Evolutionary conservation across 2,329 filamentous ascomycete genomes (phyloP), one percentile per base, ranked within the genome.

Genomic region (Ophiostoma sp.): DNA sequence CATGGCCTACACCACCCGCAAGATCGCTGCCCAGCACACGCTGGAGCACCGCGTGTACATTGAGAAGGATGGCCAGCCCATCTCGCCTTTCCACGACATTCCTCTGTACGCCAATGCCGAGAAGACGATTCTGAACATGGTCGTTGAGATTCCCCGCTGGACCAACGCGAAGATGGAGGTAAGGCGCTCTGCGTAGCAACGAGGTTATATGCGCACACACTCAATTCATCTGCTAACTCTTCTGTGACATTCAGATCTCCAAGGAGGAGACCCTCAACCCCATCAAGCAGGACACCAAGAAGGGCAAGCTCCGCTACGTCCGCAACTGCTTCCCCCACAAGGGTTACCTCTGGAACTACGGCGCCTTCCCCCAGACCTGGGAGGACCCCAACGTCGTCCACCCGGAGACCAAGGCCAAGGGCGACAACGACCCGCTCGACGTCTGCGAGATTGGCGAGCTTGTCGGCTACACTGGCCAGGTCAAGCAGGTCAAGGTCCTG

Each of bases 321-420:
- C 94, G 96, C 87, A 99, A 99, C 92, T 99, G 96, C 92, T 99
- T 99, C 90, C 96, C 96, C 80, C 96, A 99, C 92, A 98, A 99
- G 91, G 96, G 96, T 78, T 99, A 99, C 86, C 93, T 99, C 80
- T 99, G 96, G 96, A 99, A 99, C 91, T 99, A 99, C 87, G 96
- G 96, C 87, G 95, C 95, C 85, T 98, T 99, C 91, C 96, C 96
- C 80, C 81, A 98, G 95, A 99, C 96, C 79, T 99, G 96, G 96
- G 96, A 99, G 87, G 96, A 99, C 87, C 96, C 96, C 85, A 97
- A 97, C 83, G 86, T 91, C 79, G 86, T 95, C 80, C 96, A 99
- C 90, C 95, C 95, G 77, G 96, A 99, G 90, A 99, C 96, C 87
- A 98, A 98, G 90, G 94, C 95, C 84, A 98, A 98, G 89, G 96